These are phyloP conservation scores for Millerozyma miso DNA, from an alignment of 805 yeast genomes.

Conservation along the genomic window DNA sequence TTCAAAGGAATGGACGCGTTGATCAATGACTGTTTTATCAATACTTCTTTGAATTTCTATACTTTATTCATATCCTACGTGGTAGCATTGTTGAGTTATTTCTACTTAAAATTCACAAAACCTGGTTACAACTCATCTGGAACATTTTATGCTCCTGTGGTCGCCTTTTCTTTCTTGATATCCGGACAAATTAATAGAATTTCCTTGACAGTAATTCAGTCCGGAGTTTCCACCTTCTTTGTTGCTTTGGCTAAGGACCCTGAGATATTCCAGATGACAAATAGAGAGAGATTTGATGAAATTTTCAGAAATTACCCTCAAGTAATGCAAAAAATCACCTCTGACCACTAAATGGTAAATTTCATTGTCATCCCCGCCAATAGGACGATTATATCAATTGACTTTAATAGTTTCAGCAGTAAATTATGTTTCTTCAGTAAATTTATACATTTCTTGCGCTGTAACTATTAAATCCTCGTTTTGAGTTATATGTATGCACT, in stretches of 20 bases:
- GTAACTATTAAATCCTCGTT: too few relatives aligned
- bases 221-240: slow-evolving; percentile 81
- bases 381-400: too few relatives aligned
- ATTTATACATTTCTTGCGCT: too few relatives aligned
- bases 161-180: slow-evolving; percentile 70
- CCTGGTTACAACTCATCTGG: slow-evolving; percentile 64
- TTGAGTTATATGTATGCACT: not conserved
- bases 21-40: slow-evolving; percentile 78
- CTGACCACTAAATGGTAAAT: slow-evolving; percentile 22
- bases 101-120: slow-evolving; percentile 62
- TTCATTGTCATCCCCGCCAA: not conserved
- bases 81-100: slow-evolving; percentile 56
- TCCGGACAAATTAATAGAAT: slow-evolving; percentile 73
- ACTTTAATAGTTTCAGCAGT: too few relatives aligned
- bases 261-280: slow-evolving; percentile 68
- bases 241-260: slow-evolving; percentile 84
- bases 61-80: slow-evolving; percentile 64
- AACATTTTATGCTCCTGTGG: slow-evolving; percentile 61
- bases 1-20: slow-evolving; percentile 81
- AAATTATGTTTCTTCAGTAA: too few relatives aligned
- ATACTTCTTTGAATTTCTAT: slow-evolving; percentile 74
- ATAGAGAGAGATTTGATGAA: slow-evolving; percentile 63
- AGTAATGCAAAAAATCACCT: slow-evolving; percentile 51
- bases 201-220: slow-evolving; percentile 68
- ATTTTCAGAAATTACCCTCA: slow-evolving; percentile 65